Evolutionary conservation across 495 filamentous ascomycete species (phyloP), one percentile per base, ranked within the genome.

Genomic region (Penicillium robsamsonii): DNA sequence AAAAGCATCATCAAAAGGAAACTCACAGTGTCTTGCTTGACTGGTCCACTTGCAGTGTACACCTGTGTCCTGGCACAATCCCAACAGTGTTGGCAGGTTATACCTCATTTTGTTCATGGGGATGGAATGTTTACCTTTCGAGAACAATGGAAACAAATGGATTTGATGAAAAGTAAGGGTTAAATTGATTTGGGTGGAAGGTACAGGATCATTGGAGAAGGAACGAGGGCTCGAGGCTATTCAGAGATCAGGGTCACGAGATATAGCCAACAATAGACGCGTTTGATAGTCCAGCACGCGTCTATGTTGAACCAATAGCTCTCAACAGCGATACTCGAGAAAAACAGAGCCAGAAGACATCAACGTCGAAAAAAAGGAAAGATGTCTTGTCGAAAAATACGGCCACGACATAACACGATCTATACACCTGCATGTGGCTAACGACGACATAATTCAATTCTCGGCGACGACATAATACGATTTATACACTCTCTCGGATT

Each of bases 31-130:
- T 45, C 37, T 48, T 31, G 58, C 56, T 40, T 59, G 40, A 11
- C 18, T 35, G 13, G 59, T 67, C 65, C 65, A 67, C 46, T 57
- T 63, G 29, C 72, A 64, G 25, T 65, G 55, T 18, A 73, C 65
- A 22, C 50, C 49, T 27, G 66, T 70, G 17, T 63, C 63, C 46
- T 65, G 71, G 57, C 64, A 60, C 13, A 76, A 44, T 40, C 64
- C 71, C 70, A 75, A 53, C 45, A 78, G 66, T 29, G 70, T 70
- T 50, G 63, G 68, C 50, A 74, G 63, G 30, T 63, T 67, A 60
- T 78, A 78, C 62, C 62, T 75, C 62, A 67, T 67, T 52, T 66
- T 71, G 58, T n/a, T 56, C 18, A 24, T 12, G 12, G 45, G 11
- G 15, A 20, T 22, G 42, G 29, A 37, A 48, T 38, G 47, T 44